Evolutionary conservation across 2,329 filamentous ascomycete species (phyloP).

Genomic region (Juglanconis sp.): DNA sequence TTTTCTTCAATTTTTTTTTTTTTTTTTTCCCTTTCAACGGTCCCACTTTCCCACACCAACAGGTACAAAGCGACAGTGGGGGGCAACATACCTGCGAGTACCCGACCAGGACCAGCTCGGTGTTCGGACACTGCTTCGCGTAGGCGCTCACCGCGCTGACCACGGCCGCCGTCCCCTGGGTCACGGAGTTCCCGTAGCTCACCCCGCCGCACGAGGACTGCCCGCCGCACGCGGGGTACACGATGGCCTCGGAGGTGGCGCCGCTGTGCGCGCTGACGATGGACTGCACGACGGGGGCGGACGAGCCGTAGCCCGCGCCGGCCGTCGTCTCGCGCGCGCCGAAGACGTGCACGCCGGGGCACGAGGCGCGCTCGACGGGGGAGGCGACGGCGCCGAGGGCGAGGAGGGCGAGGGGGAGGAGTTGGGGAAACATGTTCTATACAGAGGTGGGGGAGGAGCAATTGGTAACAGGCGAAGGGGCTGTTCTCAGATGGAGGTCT

Average conservation of each 20-base stretch:
- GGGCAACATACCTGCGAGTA: slow-evolving; percentile 60
- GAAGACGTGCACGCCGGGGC: slow-evolving; percentile 46
- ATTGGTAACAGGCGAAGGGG: neutral
- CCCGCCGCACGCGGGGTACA: slow-evolving; percentile 57
- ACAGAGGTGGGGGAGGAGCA: neutral
- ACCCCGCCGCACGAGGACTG: slow-evolving; percentile 52
- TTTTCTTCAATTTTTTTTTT: neutral
- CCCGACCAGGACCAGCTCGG: slow-evolving; percentile 58
- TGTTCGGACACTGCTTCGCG: slow-evolving; percentile 52
- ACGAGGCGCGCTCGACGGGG: slow-evolving; percentile 25
- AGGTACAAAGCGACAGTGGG: slow-evolving; percentile 38
- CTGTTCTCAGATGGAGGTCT: neutral
- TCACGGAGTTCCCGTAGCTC: slow-evolving; percentile 54
- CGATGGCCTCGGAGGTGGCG: slow-evolving; percentile 43
- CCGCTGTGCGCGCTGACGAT: slow-evolving; percentile 42
- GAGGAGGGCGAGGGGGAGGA: slow-evolving; percentile 12
- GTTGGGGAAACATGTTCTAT: neutral
- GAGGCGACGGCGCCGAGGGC: slow-evolving; percentile 15
- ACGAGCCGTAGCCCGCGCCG: slow-evolving; percentile 41
- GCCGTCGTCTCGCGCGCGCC: slow-evolving; percentile 50
- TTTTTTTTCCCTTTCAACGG: neutral
- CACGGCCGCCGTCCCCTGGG: slow-evolving; percentile 53
- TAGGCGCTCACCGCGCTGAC: slow-evolving; percentile 54
- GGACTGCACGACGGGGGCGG: slow-evolving; percentile 42
- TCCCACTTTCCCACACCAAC: slow-evolving; percentile 40